These are phyloP conservation scores for Alternaria conjuncta DNA, from an alignment of 2,329 filamentous ascomycete species.

Conservation along the genomic window DNA sequence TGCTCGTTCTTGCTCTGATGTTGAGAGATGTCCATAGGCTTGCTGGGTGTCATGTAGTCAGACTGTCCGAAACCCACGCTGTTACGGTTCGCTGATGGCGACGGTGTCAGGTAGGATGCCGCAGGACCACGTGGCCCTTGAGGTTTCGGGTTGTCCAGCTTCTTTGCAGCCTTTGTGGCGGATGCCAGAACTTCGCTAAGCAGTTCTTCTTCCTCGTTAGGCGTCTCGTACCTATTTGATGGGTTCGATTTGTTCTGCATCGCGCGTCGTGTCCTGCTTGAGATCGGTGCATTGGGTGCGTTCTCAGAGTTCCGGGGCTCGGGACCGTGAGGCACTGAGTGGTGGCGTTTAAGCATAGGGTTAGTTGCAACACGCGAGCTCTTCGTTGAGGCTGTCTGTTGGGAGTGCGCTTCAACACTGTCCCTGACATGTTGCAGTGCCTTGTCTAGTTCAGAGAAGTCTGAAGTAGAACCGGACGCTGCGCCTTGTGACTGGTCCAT, in stretches of 20 bases:
- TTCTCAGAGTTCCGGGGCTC: constrained; percentile 67
- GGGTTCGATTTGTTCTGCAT: constrained; percentile 73
- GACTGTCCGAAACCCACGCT: constrained; percentile 73
- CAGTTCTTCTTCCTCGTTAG: constrained; percentile 95
- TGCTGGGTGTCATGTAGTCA: constrained; percentile 67
- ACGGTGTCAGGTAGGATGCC: constrained; percentile 72
- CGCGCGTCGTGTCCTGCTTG: constrained; percentile 79
- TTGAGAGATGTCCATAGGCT: constrained; percentile 70
- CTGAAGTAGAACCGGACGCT: constrained; percentile 55
- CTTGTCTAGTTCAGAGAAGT: constrained; percentile 66
- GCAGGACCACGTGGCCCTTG: constrained; percentile 62
- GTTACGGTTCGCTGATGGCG: constrained; percentile 83
- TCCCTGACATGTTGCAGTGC: constrained; percentile 66
- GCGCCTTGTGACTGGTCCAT: constrained; percentile 63
- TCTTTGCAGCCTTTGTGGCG: constrained; percentile 75
- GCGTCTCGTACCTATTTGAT: constrained; percentile 86
- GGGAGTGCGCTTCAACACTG: constrained; percentile 58
- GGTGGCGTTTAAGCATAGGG: constrained; percentile 57
- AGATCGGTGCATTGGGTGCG: constrained; percentile 64
- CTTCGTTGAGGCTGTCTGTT: constrained; percentile 37
- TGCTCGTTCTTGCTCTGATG: constrained; percentile 52
- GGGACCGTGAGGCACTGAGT: constrained; percentile 52
- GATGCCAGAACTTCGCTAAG: constrained; percentile 86
- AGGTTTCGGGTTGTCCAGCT: constrained; percentile 62
- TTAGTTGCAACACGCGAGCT: constrained; percentile 52